Percentiles rank a stretch among this genome's conserved stretches.
These are phyloP conservation scores for Daedaleopsis nitida DNA, from an alignment of 768 basidiomycete genomes.

Conservation along the genomic window DNA sequence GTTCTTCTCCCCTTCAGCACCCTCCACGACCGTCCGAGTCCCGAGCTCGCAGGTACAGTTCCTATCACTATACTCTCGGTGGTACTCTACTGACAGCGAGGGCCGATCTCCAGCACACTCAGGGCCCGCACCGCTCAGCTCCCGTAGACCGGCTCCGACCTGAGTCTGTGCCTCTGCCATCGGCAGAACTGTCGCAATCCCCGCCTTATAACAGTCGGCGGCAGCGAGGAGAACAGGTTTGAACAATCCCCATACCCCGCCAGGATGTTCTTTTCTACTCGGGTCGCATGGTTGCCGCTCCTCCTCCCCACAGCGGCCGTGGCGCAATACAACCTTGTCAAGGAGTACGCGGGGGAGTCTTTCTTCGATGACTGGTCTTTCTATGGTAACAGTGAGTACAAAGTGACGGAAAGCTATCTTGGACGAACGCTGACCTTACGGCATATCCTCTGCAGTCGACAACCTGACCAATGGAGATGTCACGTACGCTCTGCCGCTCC, in stretches of 20 bases:
- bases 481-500: constrained; percentile 37
- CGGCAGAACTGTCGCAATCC: constrained; percentile 8
- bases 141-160: background rate
- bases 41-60: constrained; percentile 13
- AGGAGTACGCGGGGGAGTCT: constrained; percentile 57
- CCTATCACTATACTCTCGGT: constrained; percentile 8
- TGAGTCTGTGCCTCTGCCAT: constrained; percentile 1
- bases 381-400: constrained; percentile 53
- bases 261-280: constrained; percentile 9
- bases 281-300: background rate
- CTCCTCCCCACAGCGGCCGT: constrained; percentile 16
- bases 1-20: constrained; percentile 2
- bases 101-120: constrained; percentile 9
- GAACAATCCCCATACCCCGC: background rate
- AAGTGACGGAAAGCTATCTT: background rate
- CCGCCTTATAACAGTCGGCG: constrained; percentile 18
- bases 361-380: constrained; percentile 76
- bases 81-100: constrained; percentile 13
- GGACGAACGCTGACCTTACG: constrained; percentile 1
- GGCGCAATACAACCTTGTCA: constrained; percentile 50
- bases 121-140: constrained; percentile 4
- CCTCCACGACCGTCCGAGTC: background rate
- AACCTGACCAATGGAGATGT: constrained; percentile 71
- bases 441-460: constrained; percentile 46
- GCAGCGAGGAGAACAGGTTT: background rate